These are phyloP conservation scores for Ustilago esculenta DNA, from an alignment of 1,284 basidiomycete genomes.

Conservation along the genomic window DNA sequence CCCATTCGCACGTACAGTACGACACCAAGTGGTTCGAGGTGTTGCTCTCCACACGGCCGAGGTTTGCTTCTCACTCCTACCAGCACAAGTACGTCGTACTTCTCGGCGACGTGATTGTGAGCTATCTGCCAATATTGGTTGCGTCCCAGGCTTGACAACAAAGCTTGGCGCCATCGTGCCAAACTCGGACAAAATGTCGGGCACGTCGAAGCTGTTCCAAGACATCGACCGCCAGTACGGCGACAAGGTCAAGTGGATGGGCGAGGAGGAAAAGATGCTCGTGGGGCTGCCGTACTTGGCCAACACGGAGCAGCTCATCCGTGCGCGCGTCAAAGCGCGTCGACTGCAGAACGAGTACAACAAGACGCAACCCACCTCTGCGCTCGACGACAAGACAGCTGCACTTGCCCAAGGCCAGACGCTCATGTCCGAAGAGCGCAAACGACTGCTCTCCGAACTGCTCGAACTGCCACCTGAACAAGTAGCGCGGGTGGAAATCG, in stretches of 20 bases:
- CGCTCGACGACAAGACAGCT: slow-evolving; percentile 18
- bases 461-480: slow-evolving; percentile 9
- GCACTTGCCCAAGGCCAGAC: slow-evolving; percentile 23
- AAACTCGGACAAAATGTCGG: too few relatives aligned
- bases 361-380: slow-evolving; percentile 31
- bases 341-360: slow-evolving; percentile 42
- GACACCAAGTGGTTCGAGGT: slow-evolving; percentile 15
- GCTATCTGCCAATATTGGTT: too few relatives aligned
- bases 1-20: background rate
- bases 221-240: slow-evolving; percentile 29
- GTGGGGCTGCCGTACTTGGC: slow-evolving; percentile 44
- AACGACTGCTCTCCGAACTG: slow-evolving; percentile 28
- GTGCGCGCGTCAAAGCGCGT: slow-evolving; percentile 32
- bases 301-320: slow-evolving; percentile 37
- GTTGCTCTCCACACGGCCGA: background rate
- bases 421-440: slow-evolving; percentile 31
- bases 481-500: slow-evolving; percentile 26
- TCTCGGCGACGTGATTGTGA: too few relatives aligned
- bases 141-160: too few relatives aligned
- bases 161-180: too few relatives aligned
- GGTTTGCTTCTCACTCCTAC: background rate
- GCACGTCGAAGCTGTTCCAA: slow-evolving; percentile 37
- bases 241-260: slow-evolving; percentile 13
- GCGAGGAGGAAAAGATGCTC: slow-evolving; percentile 42
- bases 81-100: too few relatives aligned